A percentile compares a stretch with the other conserved stretches of the same genome.
These are phyloP conservation scores for Allium sativum DNA, from an alignment of 106 monocot species.

Conservation along the genomic window DNA sequence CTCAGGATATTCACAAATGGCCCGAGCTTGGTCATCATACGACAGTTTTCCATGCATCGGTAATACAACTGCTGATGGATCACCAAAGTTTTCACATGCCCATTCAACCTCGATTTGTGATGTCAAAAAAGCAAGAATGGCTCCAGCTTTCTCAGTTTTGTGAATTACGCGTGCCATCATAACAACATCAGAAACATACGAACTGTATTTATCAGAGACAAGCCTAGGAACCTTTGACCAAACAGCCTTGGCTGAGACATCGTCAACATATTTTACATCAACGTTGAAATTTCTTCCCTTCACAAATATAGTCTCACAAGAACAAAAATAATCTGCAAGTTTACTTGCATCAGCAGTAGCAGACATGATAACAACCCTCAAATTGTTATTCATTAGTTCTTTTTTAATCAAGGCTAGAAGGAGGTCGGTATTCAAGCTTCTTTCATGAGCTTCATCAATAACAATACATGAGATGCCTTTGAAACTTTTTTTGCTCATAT, in stretches of 20 bases:
- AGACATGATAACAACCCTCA: constrained; percentile 90
- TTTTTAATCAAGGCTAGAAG: constrained; percentile 76
- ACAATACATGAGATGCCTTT: constrained; percentile 59
- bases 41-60: constrained; percentile 96
- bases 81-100: constrained; percentile 82
- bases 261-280: constrained; percentile 74
- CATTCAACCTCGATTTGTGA: constrained; percentile 92
- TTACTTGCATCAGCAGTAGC: constrained; percentile 86
- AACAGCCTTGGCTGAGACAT: constrained; percentile 27
- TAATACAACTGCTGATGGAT: constrained; percentile 49
- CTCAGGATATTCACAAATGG: constrained; percentile 58
- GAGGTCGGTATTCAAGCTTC: constrained; percentile 91
- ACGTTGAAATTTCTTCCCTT: constrained; percentile 85
- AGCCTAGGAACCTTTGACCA: constrained; percentile 13
- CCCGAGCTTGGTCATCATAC: constrained; percentile 59
- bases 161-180: constrained; percentile 66
- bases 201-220: constrained; percentile 17
- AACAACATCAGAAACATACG: constrained; percentile 71
- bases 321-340: constrained; percentile 66
- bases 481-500: constrained; percentile 46
- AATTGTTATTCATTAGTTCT: constrained; percentile 50
- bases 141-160: constrained; percentile 56
- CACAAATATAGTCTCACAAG: constrained; percentile 54
- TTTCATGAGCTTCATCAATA: constrained; percentile 98
- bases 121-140: constrained; percentile 91